phyloP scores from a whole-genome alignment of 2,329 filamentous ascomycete genomes.

The Fusarium neocosmosporiellum region DNA sequence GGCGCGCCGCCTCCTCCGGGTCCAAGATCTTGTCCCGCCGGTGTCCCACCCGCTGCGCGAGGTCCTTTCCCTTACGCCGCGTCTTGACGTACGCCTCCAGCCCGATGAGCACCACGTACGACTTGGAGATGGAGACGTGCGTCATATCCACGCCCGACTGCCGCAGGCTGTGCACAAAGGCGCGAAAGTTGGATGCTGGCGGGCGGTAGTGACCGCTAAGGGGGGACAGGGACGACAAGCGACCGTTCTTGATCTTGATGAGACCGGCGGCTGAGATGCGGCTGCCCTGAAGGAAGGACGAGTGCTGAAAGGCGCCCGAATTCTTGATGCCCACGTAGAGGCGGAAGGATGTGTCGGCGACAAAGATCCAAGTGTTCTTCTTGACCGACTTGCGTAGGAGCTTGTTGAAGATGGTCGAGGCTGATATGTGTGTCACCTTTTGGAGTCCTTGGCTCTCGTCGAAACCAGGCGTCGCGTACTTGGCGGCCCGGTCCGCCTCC shows the following conservation, averaged over 20 bases:
- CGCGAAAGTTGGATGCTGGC: constrained; percentile 83
- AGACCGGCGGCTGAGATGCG: constrained; percentile 85
- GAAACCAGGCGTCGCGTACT: constrained; percentile 73
- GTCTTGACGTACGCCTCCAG: constrained; percentile 83
- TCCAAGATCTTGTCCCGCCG: constrained; percentile 69
- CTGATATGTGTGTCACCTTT: constrained; percentile 71
- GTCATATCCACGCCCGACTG: constrained; percentile 82
- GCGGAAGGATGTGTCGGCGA: constrained; percentile 85
- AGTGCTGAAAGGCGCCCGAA: constrained; percentile 89
- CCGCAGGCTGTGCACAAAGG: constrained; percentile 79
- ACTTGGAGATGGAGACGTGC: constrained; percentile 81
- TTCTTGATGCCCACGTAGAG: constrained; percentile 93
- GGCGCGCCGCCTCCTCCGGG: constrained; percentile 67
- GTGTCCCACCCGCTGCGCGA: constrained; percentile 61
- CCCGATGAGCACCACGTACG: constrained; percentile 84
- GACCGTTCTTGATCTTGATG: constrained; percentile 86
- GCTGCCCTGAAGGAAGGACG: constrained; percentile 85
- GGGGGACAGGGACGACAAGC: constrained; percentile 77
- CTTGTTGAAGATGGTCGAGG: constrained; percentile 80
- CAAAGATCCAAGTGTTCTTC: constrained; percentile 95
- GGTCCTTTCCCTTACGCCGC: constrained; percentile 70
- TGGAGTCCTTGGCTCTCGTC: constrained; percentile 68
- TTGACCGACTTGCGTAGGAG: constrained; percentile 81
- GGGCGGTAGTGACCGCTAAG: constrained; percentile 86
- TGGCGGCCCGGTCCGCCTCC: constrained; percentile 70